Conservation (phyloP, 352 stramenopile genomes). For the Phytopythium cucurbitacearum region DNA sequence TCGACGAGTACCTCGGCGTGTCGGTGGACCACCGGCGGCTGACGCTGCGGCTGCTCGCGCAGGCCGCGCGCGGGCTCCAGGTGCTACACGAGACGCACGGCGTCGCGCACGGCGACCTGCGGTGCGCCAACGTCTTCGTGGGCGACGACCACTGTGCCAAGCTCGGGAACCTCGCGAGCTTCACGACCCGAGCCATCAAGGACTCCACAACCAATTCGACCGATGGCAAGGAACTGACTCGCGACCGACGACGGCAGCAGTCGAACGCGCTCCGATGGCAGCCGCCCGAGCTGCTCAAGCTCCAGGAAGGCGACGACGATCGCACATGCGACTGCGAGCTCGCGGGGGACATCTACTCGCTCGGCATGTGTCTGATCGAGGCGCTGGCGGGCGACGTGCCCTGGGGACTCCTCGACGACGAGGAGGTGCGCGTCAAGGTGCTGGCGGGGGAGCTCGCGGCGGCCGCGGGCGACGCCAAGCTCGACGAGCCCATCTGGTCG, state of each 20-base stretch:
- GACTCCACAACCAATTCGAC: background rate
- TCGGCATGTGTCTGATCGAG: constrained; percentile 66
- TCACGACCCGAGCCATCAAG: constrained; percentile 7
- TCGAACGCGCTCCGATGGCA: constrained; percentile 44
- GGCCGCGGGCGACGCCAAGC: constrained; percentile 13
- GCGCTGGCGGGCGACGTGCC: constrained; percentile 54
- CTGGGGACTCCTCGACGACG: constrained; percentile 49
- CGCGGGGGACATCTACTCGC: constrained; percentile 55
- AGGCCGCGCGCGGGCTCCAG: constrained; percentile 43
- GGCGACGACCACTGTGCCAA: constrained; percentile 52
- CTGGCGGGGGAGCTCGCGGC: constrained; percentile 35
- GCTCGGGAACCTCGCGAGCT: constrained; percentile 42
- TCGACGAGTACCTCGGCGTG: constrained; percentile 51
- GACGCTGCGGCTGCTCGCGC: constrained; percentile 36
- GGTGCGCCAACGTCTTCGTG: constrained; percentile 53
- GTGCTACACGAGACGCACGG: constrained; percentile 44
- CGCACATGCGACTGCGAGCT: constrained; percentile 7
- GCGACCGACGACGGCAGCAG: background rate
- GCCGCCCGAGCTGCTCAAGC: constrained; percentile 36
- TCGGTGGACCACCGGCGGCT: constrained; percentile 33
- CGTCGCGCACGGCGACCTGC: constrained; percentile 46
- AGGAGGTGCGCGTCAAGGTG: constrained; percentile 34
- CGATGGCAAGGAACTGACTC: background rate
- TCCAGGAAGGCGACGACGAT: constrained; percentile 3
- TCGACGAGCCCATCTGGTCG: constrained; percentile 40